A percentile compares a stretch with the other conserved stretches of the same genome.
Evolutionary conservation across 345 rosid species (phyloP).

Genomic region (Zanthoxylum bungeanum): DNA sequence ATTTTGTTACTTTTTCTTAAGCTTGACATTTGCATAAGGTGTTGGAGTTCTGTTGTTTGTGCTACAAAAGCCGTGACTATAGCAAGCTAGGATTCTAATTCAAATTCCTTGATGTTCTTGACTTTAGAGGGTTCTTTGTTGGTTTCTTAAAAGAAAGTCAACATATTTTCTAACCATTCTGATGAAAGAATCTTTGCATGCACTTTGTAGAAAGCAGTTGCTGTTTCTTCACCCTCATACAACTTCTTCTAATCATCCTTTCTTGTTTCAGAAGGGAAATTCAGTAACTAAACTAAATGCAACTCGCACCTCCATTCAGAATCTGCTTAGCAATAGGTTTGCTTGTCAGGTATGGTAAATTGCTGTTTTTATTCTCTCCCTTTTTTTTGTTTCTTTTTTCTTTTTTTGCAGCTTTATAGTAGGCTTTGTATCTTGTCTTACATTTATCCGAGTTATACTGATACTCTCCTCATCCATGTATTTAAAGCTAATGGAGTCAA

Average conservation of each 20-base stretch:
- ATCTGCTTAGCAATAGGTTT: constrained; percentile 70
- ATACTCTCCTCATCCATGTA: neutral
- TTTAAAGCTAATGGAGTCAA: constrained; percentile 76
- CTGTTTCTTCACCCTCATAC: neutral
- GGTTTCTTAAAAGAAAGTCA: neutral
- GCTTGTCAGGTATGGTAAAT: constrained; percentile 67
- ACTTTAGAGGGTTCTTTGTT: neutral
- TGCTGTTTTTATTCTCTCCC: neutral
- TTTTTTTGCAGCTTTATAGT: constrained; percentile 8
- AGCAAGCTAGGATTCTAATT: neutral
- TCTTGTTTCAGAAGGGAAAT: constrained; percentile 44
- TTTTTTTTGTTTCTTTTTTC: too few species aligned
- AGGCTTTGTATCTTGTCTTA: constrained; percentile 1
- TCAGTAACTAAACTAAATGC: constrained; percentile 30
- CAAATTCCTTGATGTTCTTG: neutral
- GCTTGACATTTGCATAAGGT: neutral
- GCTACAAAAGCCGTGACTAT: neutral
- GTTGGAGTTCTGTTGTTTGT: neutral
- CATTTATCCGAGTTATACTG: neutral
- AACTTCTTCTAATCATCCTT: neutral
- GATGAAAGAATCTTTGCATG: neutral
- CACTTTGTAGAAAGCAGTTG: neutral
- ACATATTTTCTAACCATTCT: neutral
- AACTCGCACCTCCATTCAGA: constrained; percentile 50
- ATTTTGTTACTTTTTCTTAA: neutral